Conservation (phyloP, 495 filamentous ascomycete genomes). For the Daldinia bambusicola region DNA sequence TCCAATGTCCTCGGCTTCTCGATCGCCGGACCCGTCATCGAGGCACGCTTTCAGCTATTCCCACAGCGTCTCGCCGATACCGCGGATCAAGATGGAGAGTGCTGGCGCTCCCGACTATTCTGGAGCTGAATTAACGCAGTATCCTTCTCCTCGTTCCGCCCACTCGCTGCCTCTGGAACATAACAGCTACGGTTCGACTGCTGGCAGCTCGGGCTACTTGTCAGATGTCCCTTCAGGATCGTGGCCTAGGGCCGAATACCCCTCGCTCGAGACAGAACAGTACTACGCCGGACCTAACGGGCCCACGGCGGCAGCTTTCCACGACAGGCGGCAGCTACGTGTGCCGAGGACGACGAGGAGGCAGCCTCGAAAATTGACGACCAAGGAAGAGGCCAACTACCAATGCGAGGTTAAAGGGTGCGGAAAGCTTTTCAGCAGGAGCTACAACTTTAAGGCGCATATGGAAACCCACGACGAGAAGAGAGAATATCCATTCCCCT, state of each 20-base stretch:
- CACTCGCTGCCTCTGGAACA: constrained; percentile 54
- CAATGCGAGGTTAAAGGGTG: constrained; percentile 76
- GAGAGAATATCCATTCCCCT: constrained; percentile 74
- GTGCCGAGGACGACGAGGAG: constrained; percentile 55
- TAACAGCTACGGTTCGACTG: constrained; percentile 50
- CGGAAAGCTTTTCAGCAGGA: constrained; percentile 82
- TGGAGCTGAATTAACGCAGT: constrained; percentile 56
- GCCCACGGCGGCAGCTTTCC: constrained; percentile 44
- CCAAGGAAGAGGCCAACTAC: constrained; percentile 79
- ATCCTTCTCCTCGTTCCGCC: constrained; percentile 59
- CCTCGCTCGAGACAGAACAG: constrained; percentile 52
- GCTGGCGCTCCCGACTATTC: constrained; percentile 51
- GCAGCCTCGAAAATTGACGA: constrained; percentile 68
- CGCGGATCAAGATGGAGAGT: constrained; percentile 64
- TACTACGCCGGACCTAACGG: constrained; percentile 51
- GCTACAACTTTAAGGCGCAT: constrained; percentile 92
- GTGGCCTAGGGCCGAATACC: constrained; percentile 63
- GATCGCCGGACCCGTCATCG: constrained; percentile 54
- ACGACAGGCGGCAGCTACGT: constrained; percentile 51
- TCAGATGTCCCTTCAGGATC: constrained; percentile 59
- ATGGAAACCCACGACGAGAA: constrained; percentile 88
- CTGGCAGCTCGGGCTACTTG: constrained; percentile 57
- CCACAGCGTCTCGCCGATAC: constrained; percentile 53
- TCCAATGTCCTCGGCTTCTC: constrained; percentile 55
- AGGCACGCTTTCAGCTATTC: constrained; percentile 52